Base-by-base conservation (phyloP, 1,139 yeast species). In the Yamadazyma songkhlaensis region DNA sequence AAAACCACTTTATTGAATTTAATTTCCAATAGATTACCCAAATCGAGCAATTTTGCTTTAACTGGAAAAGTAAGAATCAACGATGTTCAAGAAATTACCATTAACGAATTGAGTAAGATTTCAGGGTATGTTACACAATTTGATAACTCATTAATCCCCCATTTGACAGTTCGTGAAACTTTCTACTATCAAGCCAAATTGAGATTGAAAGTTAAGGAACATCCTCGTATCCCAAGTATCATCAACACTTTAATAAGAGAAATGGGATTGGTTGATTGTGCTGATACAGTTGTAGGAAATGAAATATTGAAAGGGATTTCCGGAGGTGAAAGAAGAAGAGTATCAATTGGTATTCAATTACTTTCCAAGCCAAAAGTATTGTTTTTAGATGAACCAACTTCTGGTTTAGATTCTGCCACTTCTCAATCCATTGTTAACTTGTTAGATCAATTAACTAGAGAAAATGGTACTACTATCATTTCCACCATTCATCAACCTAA, bases 401-500 rank as follows among this genome's bases (percentile, higher is more conserved):
- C 95, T 1, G 96, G 96, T 0, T 66, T 88, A 17, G 96, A 88
- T 56, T 78, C 92, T 15, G 31, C 85, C 38, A 85, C 95, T 0
- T 86, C 96, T 0, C 70, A 78, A 1, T 74, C 89, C 0, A 84
- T 87, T 32, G 58, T 88, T 32, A 69, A 71, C 27, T 77, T 87
- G 34, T 64, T 88, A 40, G 67, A 76, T 32, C 66, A 68, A 4
- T 60, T 88, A 29, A 79, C 88, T 1, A 51, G 53, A 1, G 66
- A 70, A 10, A 73, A 74, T 37, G 81, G 84, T 0, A 79, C 87
- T 13, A 87, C 95, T 0, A 65, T 88, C 9, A 76, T 88, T 26
- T 67, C 86, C 51, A 86, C 96, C 0, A 84, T 88, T 37, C 96
- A 88, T 54, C 96, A 88, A 51, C 96, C 96, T 1, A 74, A 85